These are phyloP conservation scores for Parietichytrium sp. DNA, from an alignment of 108 stramenopile species.

Conservation along the genomic window DNA sequence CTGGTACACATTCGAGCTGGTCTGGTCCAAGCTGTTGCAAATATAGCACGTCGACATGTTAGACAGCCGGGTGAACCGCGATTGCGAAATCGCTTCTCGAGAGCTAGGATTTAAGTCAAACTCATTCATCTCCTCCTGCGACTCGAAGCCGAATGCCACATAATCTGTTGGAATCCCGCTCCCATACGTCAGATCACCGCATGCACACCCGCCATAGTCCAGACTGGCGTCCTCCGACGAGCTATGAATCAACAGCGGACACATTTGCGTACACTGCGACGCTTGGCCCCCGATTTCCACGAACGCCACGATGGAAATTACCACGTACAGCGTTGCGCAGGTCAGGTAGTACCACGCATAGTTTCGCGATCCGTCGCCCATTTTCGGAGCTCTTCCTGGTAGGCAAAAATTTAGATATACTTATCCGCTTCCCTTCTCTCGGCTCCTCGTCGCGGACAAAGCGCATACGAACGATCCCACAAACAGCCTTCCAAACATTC, in stretches of 20 bases:
- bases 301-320: slow-evolving; percentile 9
- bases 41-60: not conserved
- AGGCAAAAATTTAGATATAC: too few relatives aligned
- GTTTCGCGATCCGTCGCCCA: slow-evolving; percentile 23
- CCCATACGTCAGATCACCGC: not conserved
- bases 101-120: not conserved
- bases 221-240: not conserved
- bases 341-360: slow-evolving; percentile 5
- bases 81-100: too few relatives aligned
- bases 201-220: slow-evolving; percentile 1
- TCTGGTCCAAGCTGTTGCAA: not conserved
- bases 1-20: not conserved
- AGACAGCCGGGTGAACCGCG: not conserved
- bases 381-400: too few relatives aligned
- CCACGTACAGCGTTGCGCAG: not conserved
- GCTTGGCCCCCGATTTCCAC: not conserved
- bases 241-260: not conserved
- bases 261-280: not conserved
- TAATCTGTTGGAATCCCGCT: slow-evolving; percentile 13
- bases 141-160: not conserved
- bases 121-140: not conserved
- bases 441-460: too few relatives aligned
- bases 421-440: too few relatives aligned
- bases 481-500: too few relatives aligned
- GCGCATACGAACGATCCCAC: too few relatives aligned